Base-by-base conservation (phyloP, 768 basidiomycete genomes). In the Tricholoma matsutake region DNA sequence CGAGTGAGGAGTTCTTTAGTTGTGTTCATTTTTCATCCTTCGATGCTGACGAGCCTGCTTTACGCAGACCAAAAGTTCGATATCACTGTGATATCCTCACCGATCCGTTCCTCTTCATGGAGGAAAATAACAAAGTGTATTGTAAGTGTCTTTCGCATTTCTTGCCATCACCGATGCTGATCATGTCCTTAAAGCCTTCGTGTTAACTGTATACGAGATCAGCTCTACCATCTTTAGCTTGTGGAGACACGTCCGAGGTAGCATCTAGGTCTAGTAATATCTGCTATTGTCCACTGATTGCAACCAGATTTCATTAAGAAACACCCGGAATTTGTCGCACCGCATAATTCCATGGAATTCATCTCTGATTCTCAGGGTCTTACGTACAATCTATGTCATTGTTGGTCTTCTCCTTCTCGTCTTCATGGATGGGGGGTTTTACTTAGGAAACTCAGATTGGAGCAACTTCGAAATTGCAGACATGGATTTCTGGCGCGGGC, bases 31-130 rank as follows among this genome's bases (percentile, higher is more conserved):
- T 18, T 54, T 18, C 20, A 25, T 25, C 3, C 22, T 25, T 25
- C 3, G 22, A 32, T 18, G 51, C 6, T 8, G 16, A 63, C 45
- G 11, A 18, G 14, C 22, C 22, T 22, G 29, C 13, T 35, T 18
- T 18, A 76, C 73, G 74, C 61, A 88, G 87, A 64, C 92, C 91
- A 0, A 81, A 84, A 55, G 84, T 93, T 57, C 83, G 88, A 65
- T 90, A 86, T 75, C 87, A 84, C 73, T 94, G 92, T 69, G 86
- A 93, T 63, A 70, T 89, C 35, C 65, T 80, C 61, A 79, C 78
- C 60, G 86, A 87, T 67, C 92, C 92, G 0, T 93, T 94, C 80
- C 61, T 84, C 3, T 83, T 81, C 67, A 90, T 94, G 89, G 77
- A 86, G 66, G 82, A 89, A 22, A 74, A 89, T 63, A 78, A 87